Evolutionary conservation across 805 yeast genomes (phyloP), one percentile per base, ranked within the genome.

Genomic region (Vanderwaltozyma tropicalis): DNA sequence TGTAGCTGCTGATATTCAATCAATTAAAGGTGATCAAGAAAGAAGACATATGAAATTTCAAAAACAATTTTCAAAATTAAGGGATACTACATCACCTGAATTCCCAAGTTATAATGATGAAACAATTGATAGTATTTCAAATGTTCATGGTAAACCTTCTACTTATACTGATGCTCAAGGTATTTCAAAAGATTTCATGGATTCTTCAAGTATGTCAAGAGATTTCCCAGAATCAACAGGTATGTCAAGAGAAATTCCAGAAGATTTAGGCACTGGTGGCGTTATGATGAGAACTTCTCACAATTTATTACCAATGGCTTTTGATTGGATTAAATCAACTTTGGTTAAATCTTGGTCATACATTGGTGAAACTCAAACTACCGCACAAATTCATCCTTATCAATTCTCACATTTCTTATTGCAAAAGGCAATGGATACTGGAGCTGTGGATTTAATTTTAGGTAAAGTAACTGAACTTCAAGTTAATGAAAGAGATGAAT

Each of bases 371-470:
- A 71, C 74, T 26, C 87, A 80, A 42, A 78, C 94, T 12, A 89
- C 97, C 1, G 97, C 96, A 0, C 97, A 92, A 62, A 95, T 92
- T 7, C 97, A 92, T 56, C 98, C 98, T 3, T 86, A 81, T 62
- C 80, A 80, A 54, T 88, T 92, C 62, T 88, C 97, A 12, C 81
- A 81, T 38, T 83, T 74, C 55, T 67, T 89, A 9, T 62, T 89
- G 42, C 74, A 76, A 46, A 80, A 84, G 53, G 94, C 95, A 33
- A 74, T 82, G 48, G 87, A 81, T 45, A 65, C 80, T 2, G 95
- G 92, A 11, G 76, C 82, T 15, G 83, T 88, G n/a, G 92, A 83
- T 49, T 64, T 92, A 28, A 70, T 89, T 12, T 67, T 82, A 41
- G 98, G 96, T 22, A 84, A 84, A 59, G 96, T 86, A 22, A 74